Evolutionary conservation across 208 protist genomes (phyloP).

Genomic region (Phytomonas sp.): DNA sequence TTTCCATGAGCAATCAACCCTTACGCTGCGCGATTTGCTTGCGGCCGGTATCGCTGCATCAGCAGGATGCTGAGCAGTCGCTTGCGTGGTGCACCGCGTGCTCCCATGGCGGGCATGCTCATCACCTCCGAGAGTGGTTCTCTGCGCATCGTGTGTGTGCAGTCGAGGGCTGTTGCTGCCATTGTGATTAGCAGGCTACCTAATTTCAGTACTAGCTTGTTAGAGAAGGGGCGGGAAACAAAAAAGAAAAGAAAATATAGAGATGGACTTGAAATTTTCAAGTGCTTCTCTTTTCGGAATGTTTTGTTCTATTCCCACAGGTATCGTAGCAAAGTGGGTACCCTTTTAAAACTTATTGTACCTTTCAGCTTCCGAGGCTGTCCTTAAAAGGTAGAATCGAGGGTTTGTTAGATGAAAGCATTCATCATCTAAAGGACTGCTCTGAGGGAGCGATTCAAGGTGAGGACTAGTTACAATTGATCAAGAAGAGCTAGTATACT

Average conservation of each 20-base stretch:
- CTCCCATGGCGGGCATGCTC: slow-evolving; percentile 71
- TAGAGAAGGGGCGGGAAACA: not conserved
- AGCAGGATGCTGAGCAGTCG: slow-evolving; percentile 16
- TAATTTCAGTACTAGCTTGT: slow-evolving; percentile 25
- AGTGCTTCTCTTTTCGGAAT: not conserved
- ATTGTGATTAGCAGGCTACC: slow-evolving; percentile 59
- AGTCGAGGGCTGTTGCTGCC: slow-evolving; percentile 62
- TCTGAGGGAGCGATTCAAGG: too few relatives aligned
- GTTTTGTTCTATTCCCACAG: slow-evolving; percentile 6
- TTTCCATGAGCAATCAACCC: not conserved
- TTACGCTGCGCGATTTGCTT: slow-evolving; percentile 56
- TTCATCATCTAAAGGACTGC: too few relatives aligned
- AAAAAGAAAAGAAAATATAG: not conserved
- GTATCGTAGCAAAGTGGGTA: not conserved
- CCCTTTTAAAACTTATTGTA: too few relatives aligned
- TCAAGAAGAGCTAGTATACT: too few relatives aligned
- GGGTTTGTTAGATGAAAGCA: too few relatives aligned
- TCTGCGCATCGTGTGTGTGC: slow-evolving; percentile 55
- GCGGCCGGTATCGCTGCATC: slow-evolving; percentile 19
- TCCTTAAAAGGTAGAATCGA: too few relatives aligned
- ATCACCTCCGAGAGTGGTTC: slow-evolving; percentile 81
- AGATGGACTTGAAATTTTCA: not conserved
- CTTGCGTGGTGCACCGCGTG: slow-evolving; percentile 79
- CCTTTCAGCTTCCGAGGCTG: too few relatives aligned
- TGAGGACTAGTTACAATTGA: too few relatives aligned